Evolutionary conservation across 2,329 filamentous ascomycete species (phyloP), one percentile per base, ranked within the genome.

Genomic region (Pseudocercospora vitis): DNA sequence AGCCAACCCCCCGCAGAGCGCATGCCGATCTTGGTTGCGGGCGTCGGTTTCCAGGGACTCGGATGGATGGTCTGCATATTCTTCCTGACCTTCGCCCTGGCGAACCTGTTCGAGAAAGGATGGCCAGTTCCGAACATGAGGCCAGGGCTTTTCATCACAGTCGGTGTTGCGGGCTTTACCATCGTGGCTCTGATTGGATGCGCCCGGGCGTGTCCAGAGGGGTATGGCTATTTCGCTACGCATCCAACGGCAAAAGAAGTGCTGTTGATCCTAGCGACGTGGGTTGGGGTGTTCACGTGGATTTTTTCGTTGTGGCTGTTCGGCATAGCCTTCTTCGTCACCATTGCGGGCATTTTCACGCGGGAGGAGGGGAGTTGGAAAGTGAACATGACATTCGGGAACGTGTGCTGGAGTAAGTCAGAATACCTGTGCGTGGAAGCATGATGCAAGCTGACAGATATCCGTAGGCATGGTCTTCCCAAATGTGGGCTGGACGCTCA

Each of bases 401-500:
- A 61, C 44, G 47, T 49, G 26, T 37, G 48, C 19, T 63, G 60
- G 58, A 50, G 55, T 56, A 26, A 50, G 57, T 42, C 16, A 8
- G 21, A 18, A 9, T 5, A 12, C 2, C 9, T 40, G 6, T 24
- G 9, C 14, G 11, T 45, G 23, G 8, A 14, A 9, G 6, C 26
- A n/a, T 14, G 7, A 18, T 18, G 8, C 26, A 83, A 78, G 76
- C 80, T 81, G 2, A 82, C 29, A 7, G 44, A 6, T 5, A 7
- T 6, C n/a, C 3, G 4, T 32, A 57, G 57, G 81, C 3, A 81
- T 84, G 65, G 79, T 87, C 32, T 87, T 87, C 64, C 84, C 84
- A 6, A 86, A 87, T 56, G 81, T 81, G 1, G 84, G 84, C 0
- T 81, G 85, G 53, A 82, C 81, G 0, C 73, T 86, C 37, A 78